Conservation (phyloP, 164 flowering plant genomes). For the Vitis cinerea region DNA sequence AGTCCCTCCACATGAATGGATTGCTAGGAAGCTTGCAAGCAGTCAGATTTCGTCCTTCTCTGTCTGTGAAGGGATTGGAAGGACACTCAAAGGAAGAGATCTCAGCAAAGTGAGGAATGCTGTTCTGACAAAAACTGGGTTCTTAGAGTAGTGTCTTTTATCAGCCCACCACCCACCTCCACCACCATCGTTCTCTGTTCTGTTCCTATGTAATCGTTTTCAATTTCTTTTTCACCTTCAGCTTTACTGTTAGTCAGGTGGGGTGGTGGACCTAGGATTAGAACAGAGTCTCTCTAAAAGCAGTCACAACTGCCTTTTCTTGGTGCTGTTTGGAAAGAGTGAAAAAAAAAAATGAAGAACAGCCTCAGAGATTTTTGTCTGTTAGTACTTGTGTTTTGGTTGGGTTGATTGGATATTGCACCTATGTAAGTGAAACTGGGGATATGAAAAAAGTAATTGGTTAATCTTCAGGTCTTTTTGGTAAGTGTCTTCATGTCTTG, state of each 20-base stretch:
- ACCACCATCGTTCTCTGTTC: neutral
- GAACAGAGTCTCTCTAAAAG: neutral
- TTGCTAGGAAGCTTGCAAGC: conserved; percentile 65
- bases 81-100: conserved; percentile 92
- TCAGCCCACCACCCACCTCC: neutral
- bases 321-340: neutral
- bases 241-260: no score
- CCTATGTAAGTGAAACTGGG: no score
- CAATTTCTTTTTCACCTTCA: neutral
- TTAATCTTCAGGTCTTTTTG: no score
- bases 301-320: conserved; percentile 21
- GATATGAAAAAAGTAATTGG: no score
- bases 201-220: neutral
- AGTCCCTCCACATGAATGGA: conserved; percentile 87
- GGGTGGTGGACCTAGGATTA: neutral
- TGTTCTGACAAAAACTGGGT: conserved; percentile 74
- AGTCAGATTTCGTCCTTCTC: conserved; percentile 74
- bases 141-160: conserved; percentile 43
- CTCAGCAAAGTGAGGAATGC: conserved; percentile 81
- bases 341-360: neutral
- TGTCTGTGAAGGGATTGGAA: conserved; percentile 81
- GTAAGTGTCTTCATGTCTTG: no score
- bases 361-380: no score
- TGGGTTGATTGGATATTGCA: no score
- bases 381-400: no score